A percentile compares a stretch with the other conserved stretches of the same genome.
Evolutionary conservation across 495 filamentous ascomycete genomes (phyloP).

Genomic region (Aspergillus biplanus): DNA sequence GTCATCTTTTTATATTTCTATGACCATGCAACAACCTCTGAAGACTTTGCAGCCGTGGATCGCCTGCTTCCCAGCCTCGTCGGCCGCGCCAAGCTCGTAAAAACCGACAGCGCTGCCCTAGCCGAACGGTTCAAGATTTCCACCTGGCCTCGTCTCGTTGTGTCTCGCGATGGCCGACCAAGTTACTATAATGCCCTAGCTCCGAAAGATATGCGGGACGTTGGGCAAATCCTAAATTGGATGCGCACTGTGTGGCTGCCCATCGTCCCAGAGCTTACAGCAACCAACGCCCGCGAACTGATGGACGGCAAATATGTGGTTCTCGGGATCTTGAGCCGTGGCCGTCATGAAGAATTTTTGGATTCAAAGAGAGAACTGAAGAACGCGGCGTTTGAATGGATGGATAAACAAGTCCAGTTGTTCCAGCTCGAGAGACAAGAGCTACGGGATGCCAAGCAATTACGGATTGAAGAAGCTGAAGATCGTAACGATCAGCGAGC

Average conservation of each 20-base stretch:
- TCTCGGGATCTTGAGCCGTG: constrained; percentile 82
- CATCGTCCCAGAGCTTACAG: constrained; percentile 94
- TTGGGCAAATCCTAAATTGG: constrained; percentile 78
- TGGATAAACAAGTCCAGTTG: constrained; percentile 88
- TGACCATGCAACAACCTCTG: constrained; percentile 87
- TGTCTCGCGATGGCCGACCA: constrained; percentile 84
- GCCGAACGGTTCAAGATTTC: constrained; percentile 87
- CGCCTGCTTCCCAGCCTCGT: constrained; percentile 83
- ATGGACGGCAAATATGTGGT: constrained; percentile 95
- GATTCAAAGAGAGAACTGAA: constrained; percentile 86
- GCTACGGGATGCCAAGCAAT: constrained; percentile 88
- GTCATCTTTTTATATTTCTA: constrained; percentile 98
- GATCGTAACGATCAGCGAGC: constrained; percentile 90
- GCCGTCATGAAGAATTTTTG: constrained; percentile 77
- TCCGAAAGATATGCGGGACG: constrained; percentile 88
- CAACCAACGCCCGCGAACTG: constrained; percentile 86
- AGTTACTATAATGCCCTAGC: constrained; percentile 84
- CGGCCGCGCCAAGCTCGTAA: constrained; percentile 89
- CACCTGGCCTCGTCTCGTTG: constrained; percentile 90
- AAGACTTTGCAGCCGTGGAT: constrained; percentile 90
- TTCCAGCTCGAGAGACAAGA: constrained; percentile 93
- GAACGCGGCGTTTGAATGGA: constrained; percentile 94
- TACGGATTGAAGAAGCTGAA: constrained; percentile 94
- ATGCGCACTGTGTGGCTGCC: constrained; percentile 96
- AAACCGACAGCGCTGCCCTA: constrained; percentile 74